Evolutionary conservation across 2,329 filamentous ascomycete genomes (phyloP).

Genomic region (Emergomyces pasteurianus): DNA sequence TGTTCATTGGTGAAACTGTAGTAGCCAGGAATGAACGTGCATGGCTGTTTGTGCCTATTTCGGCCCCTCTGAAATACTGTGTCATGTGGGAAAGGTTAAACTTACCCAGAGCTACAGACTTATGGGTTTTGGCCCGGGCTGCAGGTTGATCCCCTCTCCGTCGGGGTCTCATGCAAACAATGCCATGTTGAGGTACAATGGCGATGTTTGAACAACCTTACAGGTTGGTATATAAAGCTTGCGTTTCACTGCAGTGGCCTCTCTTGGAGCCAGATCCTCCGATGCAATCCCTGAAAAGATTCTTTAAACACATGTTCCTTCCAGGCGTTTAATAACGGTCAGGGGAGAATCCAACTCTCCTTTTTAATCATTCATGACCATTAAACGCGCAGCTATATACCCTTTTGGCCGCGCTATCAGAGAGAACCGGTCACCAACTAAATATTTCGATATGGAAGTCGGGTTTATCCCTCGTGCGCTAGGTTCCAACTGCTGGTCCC

Average conservation of each 20-base stretch:
- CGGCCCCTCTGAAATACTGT: background rate
- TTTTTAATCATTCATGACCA: background rate
- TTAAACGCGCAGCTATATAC: background rate
- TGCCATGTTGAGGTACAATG: background rate
- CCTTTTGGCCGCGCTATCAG: background rate
- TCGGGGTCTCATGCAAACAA: background rate
- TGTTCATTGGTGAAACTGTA: background rate
- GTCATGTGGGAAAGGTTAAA: background rate
- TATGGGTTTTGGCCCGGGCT: background rate
- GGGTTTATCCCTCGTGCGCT: background rate
- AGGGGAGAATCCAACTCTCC: background rate
- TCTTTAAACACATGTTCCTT: background rate
- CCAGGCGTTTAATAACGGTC: background rate
- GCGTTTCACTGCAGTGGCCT: background rate
- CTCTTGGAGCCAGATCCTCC: background rate
- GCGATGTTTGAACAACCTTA: background rate
- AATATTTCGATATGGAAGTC: background rate
- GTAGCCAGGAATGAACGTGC: background rate
- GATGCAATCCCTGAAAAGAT: background rate
- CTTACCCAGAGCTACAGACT: background rate
- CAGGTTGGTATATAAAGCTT: no score
- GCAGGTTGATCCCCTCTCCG: background rate
- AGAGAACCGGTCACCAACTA: background rate
- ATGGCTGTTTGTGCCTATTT: background rate
- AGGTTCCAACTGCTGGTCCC: background rate